phyloP scores from a whole-genome alignment of 495 filamentous ascomycete species.

The Penicillium riverlandense region DNA sequence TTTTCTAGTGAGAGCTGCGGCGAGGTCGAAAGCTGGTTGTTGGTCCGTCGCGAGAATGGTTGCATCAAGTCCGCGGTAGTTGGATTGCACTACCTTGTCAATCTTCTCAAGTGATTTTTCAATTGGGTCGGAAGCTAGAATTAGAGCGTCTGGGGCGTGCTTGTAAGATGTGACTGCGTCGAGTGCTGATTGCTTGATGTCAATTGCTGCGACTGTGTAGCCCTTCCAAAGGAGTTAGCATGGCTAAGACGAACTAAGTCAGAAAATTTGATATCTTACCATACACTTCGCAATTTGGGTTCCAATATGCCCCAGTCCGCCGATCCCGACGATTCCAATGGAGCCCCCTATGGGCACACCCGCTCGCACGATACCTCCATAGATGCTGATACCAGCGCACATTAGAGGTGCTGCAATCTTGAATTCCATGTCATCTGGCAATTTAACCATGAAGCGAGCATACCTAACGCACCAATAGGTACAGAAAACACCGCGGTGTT shows the following conservation, averaged over 20 bases:
- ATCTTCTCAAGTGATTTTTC: conserved; percentile 2
- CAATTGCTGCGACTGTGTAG: conserved; percentile 13
- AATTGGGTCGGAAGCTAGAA: conserved; percentile 2
- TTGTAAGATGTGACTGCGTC: conserved; percentile 2
- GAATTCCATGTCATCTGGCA: conserved; percentile 24
- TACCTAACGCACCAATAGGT: conserved; percentile 2
- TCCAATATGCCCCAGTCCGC: conserved; percentile 20
- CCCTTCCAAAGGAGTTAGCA: conserved; percentile 1
- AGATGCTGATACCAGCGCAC: conserved; percentile 30
- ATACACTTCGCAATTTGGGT: conserved; percentile 18
- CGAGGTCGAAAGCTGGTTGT: conserved; percentile 5
- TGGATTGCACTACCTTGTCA: neutral
- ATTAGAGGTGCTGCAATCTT: conserved; percentile 29
- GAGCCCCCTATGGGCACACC: conserved; percentile 3
- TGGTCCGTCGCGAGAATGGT: conserved; percentile 6
- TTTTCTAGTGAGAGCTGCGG: conserved; percentile 4
- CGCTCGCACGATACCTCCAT: conserved; percentile 5
- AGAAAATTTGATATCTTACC: neutral
- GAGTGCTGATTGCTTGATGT: conserved; percentile 4
- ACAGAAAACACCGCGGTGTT: too few species aligned
- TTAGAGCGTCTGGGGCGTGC: neutral
- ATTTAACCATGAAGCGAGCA: conserved; percentile 14
- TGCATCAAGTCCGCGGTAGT: conserved; percentile 6
- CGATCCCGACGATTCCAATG: conserved; percentile 16
- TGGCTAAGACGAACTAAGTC: too few species aligned